phyloP scores from a whole-genome alignment of 208 protist species.

The Acanthamoeba culbertsoni region DNA sequence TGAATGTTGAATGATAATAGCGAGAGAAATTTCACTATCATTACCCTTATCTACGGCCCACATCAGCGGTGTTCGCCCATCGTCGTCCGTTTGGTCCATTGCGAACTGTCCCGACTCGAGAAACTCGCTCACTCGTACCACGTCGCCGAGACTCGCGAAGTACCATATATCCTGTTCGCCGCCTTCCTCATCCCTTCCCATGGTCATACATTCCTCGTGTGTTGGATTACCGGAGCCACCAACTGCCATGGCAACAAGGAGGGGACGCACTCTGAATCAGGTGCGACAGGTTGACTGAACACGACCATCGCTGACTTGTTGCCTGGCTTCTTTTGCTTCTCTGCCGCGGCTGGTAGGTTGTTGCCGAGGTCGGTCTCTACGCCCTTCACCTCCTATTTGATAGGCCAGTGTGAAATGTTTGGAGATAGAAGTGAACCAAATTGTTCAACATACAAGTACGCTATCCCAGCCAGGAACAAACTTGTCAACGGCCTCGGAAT shows the following conservation, averaged over 20 bases:
- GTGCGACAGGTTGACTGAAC: neutral
- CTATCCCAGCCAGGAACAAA: neutral
- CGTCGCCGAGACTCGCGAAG: neutral
- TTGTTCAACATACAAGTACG: no score
- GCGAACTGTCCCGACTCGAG: neutral
- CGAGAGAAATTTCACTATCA: neutral
- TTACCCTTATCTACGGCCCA: constrained; percentile 32
- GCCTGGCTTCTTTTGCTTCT: neutral
- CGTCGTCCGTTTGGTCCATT: neutral
- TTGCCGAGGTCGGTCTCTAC: neutral
- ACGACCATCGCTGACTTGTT: constrained; percentile 29
- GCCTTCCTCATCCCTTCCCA: constrained; percentile 19
- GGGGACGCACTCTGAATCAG: neutral
- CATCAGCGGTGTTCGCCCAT: constrained; percentile 10
- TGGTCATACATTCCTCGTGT: neutral
- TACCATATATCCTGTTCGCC: neutral
- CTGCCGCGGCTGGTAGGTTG: neutral
- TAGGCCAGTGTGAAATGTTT: neutral
- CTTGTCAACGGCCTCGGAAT: neutral
- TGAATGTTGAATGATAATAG: no score
- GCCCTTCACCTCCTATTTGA: neutral
- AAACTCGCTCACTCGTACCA: neutral
- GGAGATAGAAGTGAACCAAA: neutral
- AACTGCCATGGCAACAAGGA: neutral
- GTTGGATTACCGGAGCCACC: neutral